Conservation (phyloP, 2,329 filamentous ascomycete genomes). For the Colletotrichum cereale region DNA sequence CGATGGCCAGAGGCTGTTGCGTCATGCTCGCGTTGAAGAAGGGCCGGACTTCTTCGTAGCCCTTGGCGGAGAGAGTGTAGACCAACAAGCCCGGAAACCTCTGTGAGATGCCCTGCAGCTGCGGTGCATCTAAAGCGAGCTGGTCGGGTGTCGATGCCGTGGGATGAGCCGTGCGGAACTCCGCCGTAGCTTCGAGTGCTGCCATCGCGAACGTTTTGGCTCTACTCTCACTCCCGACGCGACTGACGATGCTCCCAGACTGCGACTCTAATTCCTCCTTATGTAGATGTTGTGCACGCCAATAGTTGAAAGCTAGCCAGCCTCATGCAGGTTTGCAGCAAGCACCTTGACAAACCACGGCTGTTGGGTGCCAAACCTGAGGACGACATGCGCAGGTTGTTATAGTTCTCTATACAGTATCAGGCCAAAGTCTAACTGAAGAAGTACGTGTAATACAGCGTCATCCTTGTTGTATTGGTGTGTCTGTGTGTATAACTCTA, state of each 20-base stretch:
- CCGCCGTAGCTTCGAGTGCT: slow-evolving; percentile 24
- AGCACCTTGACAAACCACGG: not conserved
- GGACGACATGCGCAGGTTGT: not conserved
- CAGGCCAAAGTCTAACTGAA: too few species aligned
- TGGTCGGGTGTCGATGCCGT: slow-evolving; percentile 17
- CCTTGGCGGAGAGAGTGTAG: slow-evolving; percentile 23
- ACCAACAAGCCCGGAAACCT: slow-evolving; percentile 9
- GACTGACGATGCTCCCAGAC: not conserved
- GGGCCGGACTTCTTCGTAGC: slow-evolving; percentile 15
- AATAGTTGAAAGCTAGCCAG: not conserved
- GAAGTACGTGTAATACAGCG: too few species aligned
- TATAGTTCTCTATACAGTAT: too few species aligned
- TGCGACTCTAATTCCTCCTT: not conserved
- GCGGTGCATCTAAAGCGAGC: slow-evolving; percentile 20
- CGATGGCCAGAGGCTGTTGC: slow-evolving; percentile 27
- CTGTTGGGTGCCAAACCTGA: not conserved
- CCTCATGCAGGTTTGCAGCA: not conserved
- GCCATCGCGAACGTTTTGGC: not conserved
- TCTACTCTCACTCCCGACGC: not conserved
- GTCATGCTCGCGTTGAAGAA: slow-evolving; percentile 13
- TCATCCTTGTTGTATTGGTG: too few species aligned
- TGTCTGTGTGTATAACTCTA: too few species aligned
- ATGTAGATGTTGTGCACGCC: not conserved
- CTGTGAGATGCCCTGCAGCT: not conserved
- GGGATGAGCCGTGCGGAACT: slow-evolving; percentile 24